A percentile compares a stretch with the other conserved stretches of the same genome.
Conservation (phyloP, 345 rosid species). For the Balakata baccata region DNA sequence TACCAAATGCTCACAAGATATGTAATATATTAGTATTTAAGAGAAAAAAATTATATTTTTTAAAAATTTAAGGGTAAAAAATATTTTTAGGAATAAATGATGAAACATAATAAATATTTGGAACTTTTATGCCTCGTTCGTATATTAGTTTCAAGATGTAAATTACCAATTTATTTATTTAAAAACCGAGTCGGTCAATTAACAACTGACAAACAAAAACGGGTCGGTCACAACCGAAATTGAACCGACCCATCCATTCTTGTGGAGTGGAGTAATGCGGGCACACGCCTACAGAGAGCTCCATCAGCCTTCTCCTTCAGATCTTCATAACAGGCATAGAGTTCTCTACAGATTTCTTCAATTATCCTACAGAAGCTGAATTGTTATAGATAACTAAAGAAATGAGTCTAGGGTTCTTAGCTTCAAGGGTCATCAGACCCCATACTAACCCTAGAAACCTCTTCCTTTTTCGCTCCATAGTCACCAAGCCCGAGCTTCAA, state of each 20-base stretch:
- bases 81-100: too few species aligned
- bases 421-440: constrained; percentile 57
- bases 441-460: constrained; percentile 23
- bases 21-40: too few species aligned
- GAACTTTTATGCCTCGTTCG: too few species aligned
- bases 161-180: too few species aligned
- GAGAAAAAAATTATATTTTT: too few species aligned
- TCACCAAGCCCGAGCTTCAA: constrained; percentile 71
- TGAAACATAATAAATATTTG: too few species aligned
- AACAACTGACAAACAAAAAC: background rate
- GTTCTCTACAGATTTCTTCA: too few species aligned
- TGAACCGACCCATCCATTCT: background rate
- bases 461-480: constrained; percentile 54
- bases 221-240: constrained; percentile 11
- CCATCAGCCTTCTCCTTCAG: background rate
- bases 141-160: too few species aligned
- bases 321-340: background rate
- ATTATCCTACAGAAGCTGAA: background rate
- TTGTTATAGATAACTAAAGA: background rate
- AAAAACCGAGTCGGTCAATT: background rate
- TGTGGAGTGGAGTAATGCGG: background rate
- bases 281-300: background rate
- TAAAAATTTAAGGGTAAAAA: too few species aligned
- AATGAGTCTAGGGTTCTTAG: constrained; percentile 78
- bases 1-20: too few species aligned